Conservation (phyloP, 768 basidiomycete genomes). For the Phaeolepiota aurea region DNA sequence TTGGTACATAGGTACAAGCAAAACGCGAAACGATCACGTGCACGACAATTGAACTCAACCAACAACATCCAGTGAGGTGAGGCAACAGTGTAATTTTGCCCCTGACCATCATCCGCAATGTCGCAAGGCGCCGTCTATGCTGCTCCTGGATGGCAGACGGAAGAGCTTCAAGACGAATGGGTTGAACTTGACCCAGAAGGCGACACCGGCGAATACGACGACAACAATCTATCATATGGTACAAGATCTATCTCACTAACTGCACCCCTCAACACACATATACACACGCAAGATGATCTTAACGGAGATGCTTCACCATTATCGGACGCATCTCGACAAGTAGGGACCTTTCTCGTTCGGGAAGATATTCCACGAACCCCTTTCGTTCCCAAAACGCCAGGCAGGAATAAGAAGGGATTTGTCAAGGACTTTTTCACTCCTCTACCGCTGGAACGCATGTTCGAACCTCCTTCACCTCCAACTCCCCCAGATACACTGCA, state of each 20-base stretch:
- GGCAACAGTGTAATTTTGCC: background rate
- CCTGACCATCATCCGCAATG: conserved; percentile 19
- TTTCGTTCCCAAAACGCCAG: conserved; percentile 60
- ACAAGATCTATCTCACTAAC: conserved; percentile 56
- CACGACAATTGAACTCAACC: background rate
- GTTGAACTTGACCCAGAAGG: conserved; percentile 49
- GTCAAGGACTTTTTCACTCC: conserved; percentile 87
- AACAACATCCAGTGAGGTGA: background rate
- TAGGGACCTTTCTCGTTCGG: conserved; percentile 71
- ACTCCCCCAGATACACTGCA: conserved; percentile 9
- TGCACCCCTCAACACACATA: conserved; percentile 42
- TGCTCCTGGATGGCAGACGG: conserved; percentile 75
- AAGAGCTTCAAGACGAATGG: conserved; percentile 91
- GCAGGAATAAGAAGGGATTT: conserved; percentile 44
- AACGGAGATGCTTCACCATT: conserved; percentile 17
- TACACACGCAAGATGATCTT: conserved; percentile 36
- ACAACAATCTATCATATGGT: conserved; percentile 33
- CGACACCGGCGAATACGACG: conserved; percentile 24
- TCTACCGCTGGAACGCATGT: conserved; percentile 82
- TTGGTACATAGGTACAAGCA: background rate
- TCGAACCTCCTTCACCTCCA: conserved; percentile 87
- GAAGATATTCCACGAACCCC: conserved; percentile 53
- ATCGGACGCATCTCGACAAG: conserved; percentile 22
- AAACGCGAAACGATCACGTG: background rate
- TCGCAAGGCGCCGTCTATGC: conserved; percentile 11